Evolutionary conservation across 192 early-diverging fungal species (phyloP), one percentile per base, ranked within the genome.

Genomic region (Gaertneriomyces sp.): DNA sequence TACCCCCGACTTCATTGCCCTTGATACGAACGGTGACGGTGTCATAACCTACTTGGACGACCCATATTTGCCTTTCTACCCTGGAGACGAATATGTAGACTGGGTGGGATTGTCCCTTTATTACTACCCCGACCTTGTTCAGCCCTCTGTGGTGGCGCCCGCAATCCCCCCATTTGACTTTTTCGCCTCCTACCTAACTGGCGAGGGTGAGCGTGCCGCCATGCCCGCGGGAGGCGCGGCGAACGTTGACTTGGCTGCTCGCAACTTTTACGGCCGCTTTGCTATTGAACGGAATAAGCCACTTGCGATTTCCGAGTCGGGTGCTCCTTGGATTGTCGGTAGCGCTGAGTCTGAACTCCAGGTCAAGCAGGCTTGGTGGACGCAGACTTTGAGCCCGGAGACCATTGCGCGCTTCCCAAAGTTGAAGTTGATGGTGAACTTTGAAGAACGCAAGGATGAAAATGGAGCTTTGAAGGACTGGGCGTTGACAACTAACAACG

Each of bases 201-300:
- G 50, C 9, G 51, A 6, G 9, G 45, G 51, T 51, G 41, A 53
- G n/a, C n/a, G 33, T 39, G 59, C 45, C 19, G 9, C 60, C 63
- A 42, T 43, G 10, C 17, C 70, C 41, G 54, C 63, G 63, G 46
- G 59, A 72, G 11, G 10, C 60, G 43, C 47, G 7, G 39, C 43
- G 55, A 44, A 8, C 58, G 53, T 70, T 7, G 53, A 61, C 56
- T 20, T 25, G 12, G 67, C 53, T 4, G 50, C 51, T 43, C 60
- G 61, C 63, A 47, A 75, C 57, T 81, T 81, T 62, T 81, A 81
- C 79, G 6, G 40, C 19, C 42, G 58, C 7, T 81, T 81, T 59
- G 61, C 54, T n/a, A 74, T 56, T 5, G 53, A 52, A 9, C 20
- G 56, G 6, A 67, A 64, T 33, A 81, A 81, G 61, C 79, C 79